Conservation (phyloP, 495 filamentous ascomycete genomes). For the Talaromyces liani region DNA sequence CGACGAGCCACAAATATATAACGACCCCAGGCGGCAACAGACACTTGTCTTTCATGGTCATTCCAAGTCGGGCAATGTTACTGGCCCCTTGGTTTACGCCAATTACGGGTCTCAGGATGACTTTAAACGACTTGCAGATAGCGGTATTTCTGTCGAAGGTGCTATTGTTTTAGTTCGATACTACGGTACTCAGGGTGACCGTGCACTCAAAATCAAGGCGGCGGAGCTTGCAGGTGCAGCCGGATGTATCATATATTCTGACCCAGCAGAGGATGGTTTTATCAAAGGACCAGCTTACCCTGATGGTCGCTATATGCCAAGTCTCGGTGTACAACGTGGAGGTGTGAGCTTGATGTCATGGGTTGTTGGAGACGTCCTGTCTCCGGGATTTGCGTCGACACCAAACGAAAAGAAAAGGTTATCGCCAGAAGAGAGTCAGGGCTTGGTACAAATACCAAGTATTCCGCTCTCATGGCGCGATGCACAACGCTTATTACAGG, state of each 20-base stretch:
- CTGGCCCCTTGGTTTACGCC: slow-evolving; percentile 88
- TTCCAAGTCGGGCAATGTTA: slow-evolving; percentile 79
- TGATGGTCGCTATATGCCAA: slow-evolving; percentile 68
- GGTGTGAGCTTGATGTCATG: slow-evolving; percentile 76
- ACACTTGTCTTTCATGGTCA: slow-evolving; percentile 80
- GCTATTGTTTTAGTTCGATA: slow-evolving; percentile 80
- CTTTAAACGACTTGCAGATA: slow-evolving; percentile 61
- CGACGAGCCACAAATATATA: slow-evolving; percentile 61
- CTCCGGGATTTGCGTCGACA: slow-evolving; percentile 76
- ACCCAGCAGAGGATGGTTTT: slow-evolving; percentile 76
- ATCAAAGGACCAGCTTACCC: slow-evolving; percentile 60
- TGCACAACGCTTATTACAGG: slow-evolving; percentile 69
- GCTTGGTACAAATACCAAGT: slow-evolving; percentile 75
- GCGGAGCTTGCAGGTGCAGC: slow-evolving; percentile 77
- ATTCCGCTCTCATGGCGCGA: slow-evolving; percentile 84
- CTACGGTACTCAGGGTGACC: slow-evolving; percentile 64
- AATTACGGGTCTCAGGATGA: slow-evolving; percentile 86
- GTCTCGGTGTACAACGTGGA: slow-evolving; percentile 74
- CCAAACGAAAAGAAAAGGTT: slow-evolving; percentile 54
- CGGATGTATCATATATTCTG: slow-evolving; percentile 87
- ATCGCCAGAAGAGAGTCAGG: slow-evolving; percentile 60
- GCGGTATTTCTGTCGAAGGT: slow-evolving; percentile 65
- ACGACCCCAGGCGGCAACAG: slow-evolving; percentile 47
- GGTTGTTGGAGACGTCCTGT: slow-evolving; percentile 81
- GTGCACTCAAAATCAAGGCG: slow-evolving; percentile 78